Conservation (phyloP, 495 filamentous ascomycete genomes). For the Aspergillus baeticus region DNA sequence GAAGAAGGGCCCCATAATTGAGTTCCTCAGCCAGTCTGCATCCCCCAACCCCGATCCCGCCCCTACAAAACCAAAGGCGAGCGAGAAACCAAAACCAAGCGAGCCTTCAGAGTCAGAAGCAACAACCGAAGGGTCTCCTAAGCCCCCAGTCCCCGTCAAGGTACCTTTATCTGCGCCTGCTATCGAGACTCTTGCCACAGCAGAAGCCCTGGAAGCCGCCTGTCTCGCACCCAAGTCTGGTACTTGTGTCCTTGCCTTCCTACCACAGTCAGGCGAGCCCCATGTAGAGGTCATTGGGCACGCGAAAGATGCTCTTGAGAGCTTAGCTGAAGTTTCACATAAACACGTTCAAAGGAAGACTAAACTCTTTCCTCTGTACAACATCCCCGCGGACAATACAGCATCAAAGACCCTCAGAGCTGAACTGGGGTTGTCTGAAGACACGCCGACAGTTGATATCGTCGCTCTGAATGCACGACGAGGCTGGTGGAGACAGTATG, state of each 20-base stretch:
- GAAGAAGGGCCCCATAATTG: conserved; percentile 78
- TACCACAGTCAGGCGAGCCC: conserved; percentile 52
- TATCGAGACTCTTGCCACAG: conserved; percentile 51
- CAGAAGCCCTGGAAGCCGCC: conserved; percentile 59
- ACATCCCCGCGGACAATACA: conserved; percentile 63
- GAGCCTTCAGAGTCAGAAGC: conserved; percentile 31
- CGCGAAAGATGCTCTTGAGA: conserved; percentile 57
- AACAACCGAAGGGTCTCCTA: conserved; percentile 27
- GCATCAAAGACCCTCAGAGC: conserved; percentile 54
- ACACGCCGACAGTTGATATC: conserved; percentile 52
- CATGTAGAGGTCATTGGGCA: conserved; percentile 45
- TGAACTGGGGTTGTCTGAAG: conserved; percentile 57
- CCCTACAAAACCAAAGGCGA: conserved; percentile 41
- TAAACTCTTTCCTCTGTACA: conserved; percentile 80
- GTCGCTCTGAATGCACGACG: conserved; percentile 81
- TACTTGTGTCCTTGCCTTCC: conserved; percentile 83
- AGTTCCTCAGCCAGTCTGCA: conserved; percentile 79
- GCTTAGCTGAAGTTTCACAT: conserved; percentile 70
- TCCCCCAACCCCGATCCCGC: conserved; percentile 71
- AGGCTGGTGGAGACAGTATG: conserved; percentile 79
- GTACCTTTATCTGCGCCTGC: conserved; percentile 41
- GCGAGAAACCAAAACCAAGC: conserved; percentile 40
- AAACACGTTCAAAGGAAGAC: conserved; percentile 64
- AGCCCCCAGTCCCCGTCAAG: conserved; percentile 40
- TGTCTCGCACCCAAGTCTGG: conserved; percentile 76